Evolutionary conservation across 148 eudicot genomes (phyloP).

Genomic region (Pharnaceum exiguum): DNA sequence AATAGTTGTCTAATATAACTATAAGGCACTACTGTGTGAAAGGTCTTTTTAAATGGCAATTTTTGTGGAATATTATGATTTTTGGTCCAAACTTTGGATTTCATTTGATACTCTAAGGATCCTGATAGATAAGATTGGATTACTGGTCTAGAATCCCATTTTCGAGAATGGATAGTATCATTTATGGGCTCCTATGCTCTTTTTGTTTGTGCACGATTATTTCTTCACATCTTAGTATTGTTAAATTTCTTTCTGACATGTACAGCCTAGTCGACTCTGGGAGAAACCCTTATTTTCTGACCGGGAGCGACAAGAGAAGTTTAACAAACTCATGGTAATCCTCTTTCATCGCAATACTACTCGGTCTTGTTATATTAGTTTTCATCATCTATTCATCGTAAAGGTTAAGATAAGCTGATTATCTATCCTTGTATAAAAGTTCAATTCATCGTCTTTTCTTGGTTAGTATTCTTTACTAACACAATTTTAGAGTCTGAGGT

Average conservation of each 20-base stretch:
- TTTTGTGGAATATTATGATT: no score
- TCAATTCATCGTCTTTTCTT: not conserved
- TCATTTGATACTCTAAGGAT: no score
- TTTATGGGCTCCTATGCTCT: not conserved
- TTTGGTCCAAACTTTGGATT: no score
- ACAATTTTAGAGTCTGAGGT: slow-evolving; percentile 99
- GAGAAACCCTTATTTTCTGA: slow-evolving; percentile 67
- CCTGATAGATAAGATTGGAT: no score
- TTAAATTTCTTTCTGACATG: slow-evolving; percentile 8
- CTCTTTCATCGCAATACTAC: no score
- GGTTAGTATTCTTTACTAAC: slow-evolving; percentile 50
- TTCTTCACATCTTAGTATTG: slow-evolving; percentile 18
- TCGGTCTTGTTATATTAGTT: no score
- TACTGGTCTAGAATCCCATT: not conserved
- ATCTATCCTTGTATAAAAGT: no score
- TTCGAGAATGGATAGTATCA: not conserved
- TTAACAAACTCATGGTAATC: slow-evolving; percentile 99
- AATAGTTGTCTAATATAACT: no score
- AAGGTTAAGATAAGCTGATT: no score
- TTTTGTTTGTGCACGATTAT: not conserved
- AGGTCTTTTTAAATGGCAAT: no score
- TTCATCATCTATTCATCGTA: no score
- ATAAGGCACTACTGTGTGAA: no score
- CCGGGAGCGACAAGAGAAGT: slow-evolving; percentile 92
- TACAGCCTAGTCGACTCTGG: slow-evolving; percentile 82